Evolutionary conservation across 2,329 filamentous ascomycete species (phyloP), one percentile per base, ranked within the genome.

Genomic region (Hypocreales sp.): DNA sequence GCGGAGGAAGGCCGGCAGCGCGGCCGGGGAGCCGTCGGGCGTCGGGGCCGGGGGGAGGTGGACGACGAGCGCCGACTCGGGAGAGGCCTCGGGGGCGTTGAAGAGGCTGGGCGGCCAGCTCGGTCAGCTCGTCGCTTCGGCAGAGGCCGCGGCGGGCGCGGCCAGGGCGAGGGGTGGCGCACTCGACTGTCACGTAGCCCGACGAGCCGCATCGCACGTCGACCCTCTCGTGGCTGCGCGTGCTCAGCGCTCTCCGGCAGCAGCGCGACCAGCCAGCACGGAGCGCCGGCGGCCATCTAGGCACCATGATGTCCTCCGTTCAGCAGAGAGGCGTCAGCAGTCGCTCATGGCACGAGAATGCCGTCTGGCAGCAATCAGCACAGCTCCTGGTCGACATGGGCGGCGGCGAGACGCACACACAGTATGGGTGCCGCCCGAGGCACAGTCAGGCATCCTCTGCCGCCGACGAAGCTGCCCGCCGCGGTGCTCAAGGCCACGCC

Each of bases 21-120:
- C 31, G 8, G 39, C 30, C 9, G 37, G 34, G 3, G 40, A 33
- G 7, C 37, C 33, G 27, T 47, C 32, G 7, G 33, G 32, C 18
- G 48, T 44, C 9, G 62, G 50, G 24, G 55, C 57, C 0, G 65
- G 53, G 5, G 71, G 71, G 0, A 76, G 46, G 41, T 72, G 64
- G 22, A 76, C 47, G 10, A 72, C 42, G 22, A 76, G 41, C 2
- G 68, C 61, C 2, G 50, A 44, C 9, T 47, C 41, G 1, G 52
- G 43, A 8, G 46, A 39, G 12, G 57, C 40, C 4, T 51, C 41
- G 9, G 34, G 29, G 15, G 62, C 31, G 34, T 71, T 65, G 39
- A 67, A 54, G 25, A 72, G 51, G 38, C 66, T 70, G 31, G 9
- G 2, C 11, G 6, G n/a, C n/a, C n/a, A n/a, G n/a, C n/a, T n/a